phyloP scores from a whole-genome alignment of 371 early-diverging fungal species.

The Mortierella sp. region DNA sequence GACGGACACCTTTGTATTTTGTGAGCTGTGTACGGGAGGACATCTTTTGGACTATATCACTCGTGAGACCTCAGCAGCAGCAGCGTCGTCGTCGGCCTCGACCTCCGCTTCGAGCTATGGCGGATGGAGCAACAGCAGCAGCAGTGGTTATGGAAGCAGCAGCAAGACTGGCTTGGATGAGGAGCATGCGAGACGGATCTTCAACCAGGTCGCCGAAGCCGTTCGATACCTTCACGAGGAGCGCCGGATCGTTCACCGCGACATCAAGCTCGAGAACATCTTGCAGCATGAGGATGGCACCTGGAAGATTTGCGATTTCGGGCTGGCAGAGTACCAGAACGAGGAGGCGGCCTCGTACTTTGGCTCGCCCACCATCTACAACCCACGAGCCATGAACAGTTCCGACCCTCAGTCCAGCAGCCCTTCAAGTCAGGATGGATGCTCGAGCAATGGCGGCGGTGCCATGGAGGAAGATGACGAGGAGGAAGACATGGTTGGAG shows the following conservation, averaged over 20 bases:
- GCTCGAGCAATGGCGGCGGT: neutral
- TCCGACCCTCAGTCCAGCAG: conserved; percentile 5
- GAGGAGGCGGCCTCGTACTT: conserved; percentile 39
- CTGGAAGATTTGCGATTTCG: conserved; percentile 93
- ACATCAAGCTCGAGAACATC: conserved; percentile 96
- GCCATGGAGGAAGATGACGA: conserved; percentile 14
- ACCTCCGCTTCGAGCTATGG: conserved; percentile 12
- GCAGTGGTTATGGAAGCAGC: too few species aligned
- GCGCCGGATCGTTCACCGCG: conserved; percentile 85
- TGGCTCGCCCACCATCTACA: conserved; percentile 36
- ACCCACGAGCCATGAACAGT: conserved; percentile 17
- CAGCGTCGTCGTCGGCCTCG: conserved; percentile 18
- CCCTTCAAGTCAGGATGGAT: neutral
- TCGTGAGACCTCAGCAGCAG: neutral
- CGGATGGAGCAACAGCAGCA: conserved; percentile 62
- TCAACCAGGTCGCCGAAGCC: conserved; percentile 79
- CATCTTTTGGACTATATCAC: conserved; percentile 53
- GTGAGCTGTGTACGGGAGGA: conserved; percentile 76
- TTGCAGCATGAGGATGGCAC: conserved; percentile 63
- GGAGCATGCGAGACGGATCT: conserved; percentile 62
- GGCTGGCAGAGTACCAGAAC: conserved; percentile 72
- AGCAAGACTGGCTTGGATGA: conserved; percentile 70
- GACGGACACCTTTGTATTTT: conserved; percentile 73
- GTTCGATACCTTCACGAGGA: conserved; percentile 85
- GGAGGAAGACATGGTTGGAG: conserved; percentile 60